These are phyloP conservation scores for Parathielavia hyrcaniae DNA, from an alignment of 495 filamentous ascomycete genomes.

Conservation along the genomic window DNA sequence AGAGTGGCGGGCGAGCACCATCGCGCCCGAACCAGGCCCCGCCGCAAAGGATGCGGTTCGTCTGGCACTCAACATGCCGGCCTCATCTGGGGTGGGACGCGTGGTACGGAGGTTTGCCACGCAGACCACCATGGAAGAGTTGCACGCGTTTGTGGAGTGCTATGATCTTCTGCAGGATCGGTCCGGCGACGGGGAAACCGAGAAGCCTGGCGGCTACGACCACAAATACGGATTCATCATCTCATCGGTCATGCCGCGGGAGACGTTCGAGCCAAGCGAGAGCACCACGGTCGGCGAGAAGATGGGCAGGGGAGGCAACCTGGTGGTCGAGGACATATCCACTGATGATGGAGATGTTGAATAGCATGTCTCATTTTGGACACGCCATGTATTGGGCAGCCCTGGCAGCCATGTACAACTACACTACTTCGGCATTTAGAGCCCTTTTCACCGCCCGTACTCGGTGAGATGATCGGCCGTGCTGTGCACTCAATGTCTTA, in stretches of 20 bases:
- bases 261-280: slow-evolving; percentile 62
- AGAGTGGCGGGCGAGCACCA: slow-evolving; percentile 64
- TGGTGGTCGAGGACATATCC: slow-evolving; percentile 66
- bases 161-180: slow-evolving; percentile 55
- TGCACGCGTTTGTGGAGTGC: slow-evolving; percentile 97
- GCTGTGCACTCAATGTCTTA: not conserved
- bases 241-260: slow-evolving; percentile 74
- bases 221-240: slow-evolving; percentile 78
- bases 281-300: slow-evolving; percentile 59
- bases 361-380: not conserved
- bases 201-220: slow-evolving; percentile 60
- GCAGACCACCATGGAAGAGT: slow-evolving; percentile 66
- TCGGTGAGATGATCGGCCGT: not conserved
- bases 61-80: slow-evolving; percentile 71
- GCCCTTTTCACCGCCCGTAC: not conserved
- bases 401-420: not conserved
- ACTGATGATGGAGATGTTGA: slow-evolving; percentile 33
- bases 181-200: slow-evolving; percentile 30
- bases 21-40: slow-evolving; percentile 61
- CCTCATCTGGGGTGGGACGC: slow-evolving; percentile 53
- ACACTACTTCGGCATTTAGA: not conserved
- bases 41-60: slow-evolving; percentile 65
- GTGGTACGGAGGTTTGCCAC: slow-evolving; percentile 67
- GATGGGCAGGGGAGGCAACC: slow-evolving; percentile 77
- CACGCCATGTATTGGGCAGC: not conserved